Base-by-base conservation (phyloP, 768 basidiomycete genomes). In the Termitomyces sp. region DNA sequence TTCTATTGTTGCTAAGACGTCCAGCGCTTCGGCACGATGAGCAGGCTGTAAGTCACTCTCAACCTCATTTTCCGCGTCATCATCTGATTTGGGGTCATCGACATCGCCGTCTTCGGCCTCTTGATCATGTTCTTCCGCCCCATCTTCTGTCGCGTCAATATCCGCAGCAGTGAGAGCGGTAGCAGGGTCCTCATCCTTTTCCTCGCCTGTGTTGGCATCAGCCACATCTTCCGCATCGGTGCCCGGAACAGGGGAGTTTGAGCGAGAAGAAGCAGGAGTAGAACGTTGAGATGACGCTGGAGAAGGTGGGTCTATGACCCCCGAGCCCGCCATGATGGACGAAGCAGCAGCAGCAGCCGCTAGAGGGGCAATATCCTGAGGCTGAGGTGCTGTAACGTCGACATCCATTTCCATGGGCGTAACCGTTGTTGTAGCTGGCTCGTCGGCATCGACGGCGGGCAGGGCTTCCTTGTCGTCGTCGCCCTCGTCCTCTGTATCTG, bases 1-100 rank as follows among this genome's bases (percentile, higher is more conserved):
- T 68, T 99, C 96, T 64, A 99, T 95, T 46, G 78, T 81, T 3
- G 95, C 88, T 7, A 98, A 75, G 0, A 88, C 87, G 58, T 94
- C 93, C 57, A 98, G 80, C 0, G 94, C 94, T 65, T 96, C 94
- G 4, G 86, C 87, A 22, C 92, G 81, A 68, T 92, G 89, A 0
- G 87, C 88, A 46, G 88, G 88, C 59, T 91, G 89, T 54, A 91
- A 72, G 60, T 94, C 92, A 12, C 79, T 76, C 55, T 88, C 87
- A 8, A 78, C 68, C 57, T 82, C 81, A 56, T 73, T 65, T 54
- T 78, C 77, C 2, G 68, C 67, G 47, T 83, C 81, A 37, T 75
- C 70, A 39, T 81, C 81, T 20, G 65, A 64, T 16, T 69, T 73
- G 7, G 58, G 62, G 20, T 76, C 77, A n/a, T 68, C 68, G 10